Conservation (phyloP, 2,329 filamentous ascomycete genomes). For the Alternaria triticimaculans region DNA sequence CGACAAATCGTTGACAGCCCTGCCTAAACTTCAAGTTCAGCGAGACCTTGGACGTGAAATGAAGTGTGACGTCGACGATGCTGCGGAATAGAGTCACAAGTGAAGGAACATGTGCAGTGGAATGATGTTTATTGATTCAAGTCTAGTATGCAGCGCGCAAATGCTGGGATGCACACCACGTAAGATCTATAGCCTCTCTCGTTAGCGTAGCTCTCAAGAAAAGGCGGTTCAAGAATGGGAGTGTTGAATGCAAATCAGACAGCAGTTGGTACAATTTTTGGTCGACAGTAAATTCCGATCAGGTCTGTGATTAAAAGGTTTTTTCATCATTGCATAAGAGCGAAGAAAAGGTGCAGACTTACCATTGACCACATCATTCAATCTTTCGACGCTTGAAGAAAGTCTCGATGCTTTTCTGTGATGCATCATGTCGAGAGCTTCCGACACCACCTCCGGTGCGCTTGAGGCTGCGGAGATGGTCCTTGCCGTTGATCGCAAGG, state of each 20-base stretch:
- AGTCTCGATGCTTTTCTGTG: slow-evolving; percentile 75
- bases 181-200: not conserved
- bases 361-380: slow-evolving; percentile 37
- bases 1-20: not conserved
- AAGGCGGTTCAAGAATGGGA: not conserved
- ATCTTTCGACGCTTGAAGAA: slow-evolving; percentile 73
- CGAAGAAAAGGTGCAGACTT: slow-evolving; percentile 26
- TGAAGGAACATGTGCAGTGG: not conserved
- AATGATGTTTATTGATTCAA: slow-evolving; percentile 2
- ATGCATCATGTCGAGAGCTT: slow-evolving; percentile 75
- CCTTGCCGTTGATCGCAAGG: slow-evolving; percentile 69
- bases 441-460: slow-evolving; percentile 84
- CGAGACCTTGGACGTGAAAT: not conserved
- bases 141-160: not conserved
- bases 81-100: not conserved
- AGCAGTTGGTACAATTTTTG: slow-evolving; percentile 78
- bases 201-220: slow-evolving; percentile 11
- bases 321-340: slow-evolving; percentile 59
- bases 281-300: slow-evolving; percentile 79
- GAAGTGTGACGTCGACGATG: not conserved
- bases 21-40: not conserved
- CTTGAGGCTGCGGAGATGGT: slow-evolving; percentile 76
- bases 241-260: slow-evolving; percentile 63
- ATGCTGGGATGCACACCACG: not conserved
- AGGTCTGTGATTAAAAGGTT: slow-evolving; percentile 78